Evolutionary conservation across 148 eudicot genomes (phyloP).

Genomic region (Talinum fruticosum): DNA sequence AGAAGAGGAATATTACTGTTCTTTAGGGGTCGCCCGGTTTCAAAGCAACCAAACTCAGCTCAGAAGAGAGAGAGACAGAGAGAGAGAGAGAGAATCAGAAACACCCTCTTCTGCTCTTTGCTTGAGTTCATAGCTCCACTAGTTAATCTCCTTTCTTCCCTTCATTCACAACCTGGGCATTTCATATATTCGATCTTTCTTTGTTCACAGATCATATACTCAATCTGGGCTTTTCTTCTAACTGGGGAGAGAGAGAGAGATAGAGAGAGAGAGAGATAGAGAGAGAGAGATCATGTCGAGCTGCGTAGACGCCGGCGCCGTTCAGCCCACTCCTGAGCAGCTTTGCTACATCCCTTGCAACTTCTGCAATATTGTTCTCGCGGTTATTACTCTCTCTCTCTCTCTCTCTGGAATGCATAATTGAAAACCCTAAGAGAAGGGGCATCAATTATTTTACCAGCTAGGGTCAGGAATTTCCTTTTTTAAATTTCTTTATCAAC

Average conservation of each 20-base stretch:
- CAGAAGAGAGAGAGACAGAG: background rate
- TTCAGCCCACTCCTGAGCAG: conserved; percentile 47
- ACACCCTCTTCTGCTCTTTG: background rate
- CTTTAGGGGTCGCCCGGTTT: conserved; percentile 5
- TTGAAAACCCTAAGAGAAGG: background rate
- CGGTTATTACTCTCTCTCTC: conserved; percentile 40
- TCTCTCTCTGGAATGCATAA: background rate
- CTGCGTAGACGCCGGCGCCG: conserved; percentile 31
- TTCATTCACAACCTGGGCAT: conserved; percentile 25
- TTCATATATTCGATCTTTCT: background rate
- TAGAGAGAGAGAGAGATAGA: conserved; percentile 2
- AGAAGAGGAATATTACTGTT: conserved; percentile 7
- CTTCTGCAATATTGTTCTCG: conserved; percentile 76
- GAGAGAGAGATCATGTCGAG: conserved; percentile 32
- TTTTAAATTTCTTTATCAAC: no score
- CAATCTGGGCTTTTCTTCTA: background rate
- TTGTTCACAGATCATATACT: background rate
- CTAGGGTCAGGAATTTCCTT: background rate
- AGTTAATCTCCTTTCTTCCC: conserved; percentile 2
- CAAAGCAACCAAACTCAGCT: conserved; percentile 16
- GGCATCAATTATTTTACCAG: background rate
- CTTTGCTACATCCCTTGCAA: conserved; percentile 95
- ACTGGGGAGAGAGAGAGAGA: no score
- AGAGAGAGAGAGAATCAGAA: conserved; percentile 8
- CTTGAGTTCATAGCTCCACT: background rate